Evolutionary conservation across 2,329 filamentous ascomycete species (phyloP).

Genomic region (Calonectria hongkongensis): DNA sequence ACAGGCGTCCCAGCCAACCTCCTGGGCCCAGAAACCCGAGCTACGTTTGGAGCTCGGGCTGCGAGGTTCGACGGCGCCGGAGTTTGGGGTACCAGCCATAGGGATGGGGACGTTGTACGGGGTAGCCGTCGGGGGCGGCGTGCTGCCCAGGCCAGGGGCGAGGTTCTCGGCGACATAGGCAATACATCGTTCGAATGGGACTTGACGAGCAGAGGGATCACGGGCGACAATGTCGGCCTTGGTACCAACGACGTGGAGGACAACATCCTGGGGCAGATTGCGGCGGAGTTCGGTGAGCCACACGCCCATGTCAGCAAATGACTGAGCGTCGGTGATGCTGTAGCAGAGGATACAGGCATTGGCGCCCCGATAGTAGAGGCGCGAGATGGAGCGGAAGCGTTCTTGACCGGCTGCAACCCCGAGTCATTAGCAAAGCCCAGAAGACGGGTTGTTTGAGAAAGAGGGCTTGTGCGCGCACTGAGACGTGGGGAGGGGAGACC

Average conservation of each 20-base stretch:
- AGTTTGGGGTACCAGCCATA: slow-evolving; percentile 44
- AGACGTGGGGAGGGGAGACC: slow-evolving; percentile 27
- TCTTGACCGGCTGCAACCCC: slow-evolving; percentile 84
- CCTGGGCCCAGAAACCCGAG: slow-evolving; percentile 91
- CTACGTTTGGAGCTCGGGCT: slow-evolving; percentile 79
- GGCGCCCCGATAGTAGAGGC: slow-evolving; percentile 96
- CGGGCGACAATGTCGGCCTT: slow-evolving; percentile 93
- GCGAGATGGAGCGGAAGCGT: slow-evolving; percentile 94
- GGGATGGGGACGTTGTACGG: slow-evolving; percentile 56
- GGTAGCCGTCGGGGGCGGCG: slow-evolving; percentile 79
- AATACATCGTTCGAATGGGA: slow-evolving; percentile 96
- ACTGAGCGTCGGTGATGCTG: slow-evolving; percentile 90
- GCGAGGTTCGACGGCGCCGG: slow-evolving; percentile 68
- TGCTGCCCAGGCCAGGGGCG: slow-evolving; percentile 80
- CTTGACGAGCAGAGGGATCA: slow-evolving; percentile 85
- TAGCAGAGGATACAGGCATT: slow-evolving; percentile 97
- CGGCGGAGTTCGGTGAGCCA: slow-evolving; percentile 91
- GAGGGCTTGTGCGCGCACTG: slow-evolving; percentile 12
- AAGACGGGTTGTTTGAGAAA: slow-evolving; percentile 19
- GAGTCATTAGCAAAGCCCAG: slow-evolving; percentile 25
- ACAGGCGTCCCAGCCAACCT: slow-evolving; percentile 96
- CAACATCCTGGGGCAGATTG: slow-evolving; percentile 85
- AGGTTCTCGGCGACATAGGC: slow-evolving; percentile 96
- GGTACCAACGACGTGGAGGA: slow-evolving; percentile 96
- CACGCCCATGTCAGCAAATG: slow-evolving; percentile 92